Base-by-base conservation (phyloP, 768 basidiomycete species). In the Crassisporium funariophilum region DNA sequence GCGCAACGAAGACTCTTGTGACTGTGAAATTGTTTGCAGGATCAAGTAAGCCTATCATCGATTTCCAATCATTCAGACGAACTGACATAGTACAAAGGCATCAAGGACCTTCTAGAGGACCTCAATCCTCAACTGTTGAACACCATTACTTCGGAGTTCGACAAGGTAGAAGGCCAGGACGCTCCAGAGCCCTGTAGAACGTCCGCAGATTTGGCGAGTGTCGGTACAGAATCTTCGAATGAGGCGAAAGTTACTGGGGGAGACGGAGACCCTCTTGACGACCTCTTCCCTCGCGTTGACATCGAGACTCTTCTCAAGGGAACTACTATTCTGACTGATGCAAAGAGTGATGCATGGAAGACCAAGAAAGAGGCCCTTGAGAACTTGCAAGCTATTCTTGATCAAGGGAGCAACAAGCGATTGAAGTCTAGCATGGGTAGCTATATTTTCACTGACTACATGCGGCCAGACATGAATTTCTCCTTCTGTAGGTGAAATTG, bases 311-410 rank as follows among this genome's bases (percentile, higher is more conserved):
- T 99, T 19, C 72, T 98, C 44, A 87, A 86, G 53, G 87, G 87
- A 17, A 91, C 91, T 0, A 83, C 84, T 4, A 86, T 95, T 37
- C 67, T 97, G 12, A 75, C 83, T 2, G 91, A 93, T 57, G 76
- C 86, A 8, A 94, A 91, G 70, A 95, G 85, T 56, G 95, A 95
- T 53, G 86, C 92, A 0, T 99, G 95, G 95, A 98, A 98, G 71
- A 83, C 82, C 1, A 87, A 95, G 69, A 99, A 99, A 64, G 95
- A 98, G 59, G 94, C 91, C 3, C 74, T 98, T 47, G 97, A 98
- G 65, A 72, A 75, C 0, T 65, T 98, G 13, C 87, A 91, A 59
- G 83, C 80, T 0, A 78, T 92, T 47, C 69, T 99, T 24, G 95
- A 98, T 59, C 88, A 93, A 68, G 90, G 91, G 40, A 76, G 81